Evolutionary conservation across 257 asterid genomes (phyloP).

Genomic region (Solanum chilense): DNA sequence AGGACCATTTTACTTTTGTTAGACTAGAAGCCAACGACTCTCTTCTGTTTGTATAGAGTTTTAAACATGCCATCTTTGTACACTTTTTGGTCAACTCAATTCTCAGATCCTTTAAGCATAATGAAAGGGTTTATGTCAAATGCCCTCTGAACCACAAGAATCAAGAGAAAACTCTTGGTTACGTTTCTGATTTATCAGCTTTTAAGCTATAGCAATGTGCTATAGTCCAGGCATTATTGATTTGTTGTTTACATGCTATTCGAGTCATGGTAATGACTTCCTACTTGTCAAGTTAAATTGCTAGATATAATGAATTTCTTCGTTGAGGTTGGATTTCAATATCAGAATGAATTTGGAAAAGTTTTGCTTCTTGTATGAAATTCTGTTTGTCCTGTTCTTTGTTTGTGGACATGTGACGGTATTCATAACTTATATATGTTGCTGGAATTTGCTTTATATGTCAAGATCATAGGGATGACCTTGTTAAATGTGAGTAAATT

Average conservation of each 20-base stretch:
- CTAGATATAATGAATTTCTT: neutral
- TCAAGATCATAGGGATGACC: neutral
- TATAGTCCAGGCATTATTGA: neutral
- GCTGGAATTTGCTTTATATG: neutral
- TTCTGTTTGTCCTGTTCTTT: neutral
- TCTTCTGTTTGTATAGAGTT: slow-evolving; percentile 1
- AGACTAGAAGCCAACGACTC: neutral
- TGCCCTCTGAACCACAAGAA: neutral
- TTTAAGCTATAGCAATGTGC: neutral
- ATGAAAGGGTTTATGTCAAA: neutral
- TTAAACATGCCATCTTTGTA: neutral
- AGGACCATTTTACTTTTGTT: neutral
- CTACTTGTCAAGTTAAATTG: neutral
- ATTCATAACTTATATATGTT: neutral
- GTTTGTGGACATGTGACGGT: neutral
- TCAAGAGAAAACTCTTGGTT: neutral
- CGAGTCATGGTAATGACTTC: neutral
- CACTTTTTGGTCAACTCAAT: neutral
- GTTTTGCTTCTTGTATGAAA: neutral
- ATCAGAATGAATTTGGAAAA: neutral
- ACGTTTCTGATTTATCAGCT: neutral
- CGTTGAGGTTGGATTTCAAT: neutral
- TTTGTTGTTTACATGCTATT: neutral
- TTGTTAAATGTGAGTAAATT: neutral
- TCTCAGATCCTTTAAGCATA: neutral